A percentile compares a stretch with the other conserved stretches of the same genome.
phyloP scores from a whole-genome alignment of 495 filamentous ascomycete species.

The Physcia stellaris region DNA sequence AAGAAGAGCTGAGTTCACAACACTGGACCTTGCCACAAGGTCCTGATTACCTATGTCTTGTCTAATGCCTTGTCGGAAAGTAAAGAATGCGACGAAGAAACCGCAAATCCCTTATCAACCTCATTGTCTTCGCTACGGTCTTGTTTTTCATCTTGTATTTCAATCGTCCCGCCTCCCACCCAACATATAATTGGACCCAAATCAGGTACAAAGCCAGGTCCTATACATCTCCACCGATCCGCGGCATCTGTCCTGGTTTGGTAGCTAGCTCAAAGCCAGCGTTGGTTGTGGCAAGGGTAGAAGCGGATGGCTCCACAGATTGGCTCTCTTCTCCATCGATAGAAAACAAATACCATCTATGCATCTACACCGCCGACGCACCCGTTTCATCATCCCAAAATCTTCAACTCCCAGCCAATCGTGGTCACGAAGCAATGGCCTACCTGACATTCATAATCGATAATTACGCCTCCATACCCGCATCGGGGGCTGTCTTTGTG shows the following conservation, averaged over 20 bases:
- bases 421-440: conserved; percentile 54
- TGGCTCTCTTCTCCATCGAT: conserved; percentile 27
- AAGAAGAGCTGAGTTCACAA: no score
- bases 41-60: no score
- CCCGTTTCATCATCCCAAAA: no score
- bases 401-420: no score
- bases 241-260: conserved; percentile 25
- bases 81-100: no score
- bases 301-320: conserved; percentile 22
- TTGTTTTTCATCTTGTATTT: no score
- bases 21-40: no score
- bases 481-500: conserved; percentile 27
- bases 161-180: no score
- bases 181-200: no score
- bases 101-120: no score
- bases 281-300: conserved; percentile 24
- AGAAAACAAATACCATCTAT: conserved; percentile 24
- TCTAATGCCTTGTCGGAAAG: no score
- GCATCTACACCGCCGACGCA: conserved; percentile 43
- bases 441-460: conserved; percentile 58
- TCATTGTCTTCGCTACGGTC: no score
- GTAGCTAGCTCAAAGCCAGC: conserved; percentile 22
- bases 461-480: conserved; percentile 46
- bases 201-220: conserved; percentile 24
- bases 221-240: conserved; percentile 15